A percentile compares a stretch with the other conserved stretches of the same genome.
phyloP scores from a whole-genome alignment of 768 basidiomycete species.

The Suillus brevipes region DNA sequence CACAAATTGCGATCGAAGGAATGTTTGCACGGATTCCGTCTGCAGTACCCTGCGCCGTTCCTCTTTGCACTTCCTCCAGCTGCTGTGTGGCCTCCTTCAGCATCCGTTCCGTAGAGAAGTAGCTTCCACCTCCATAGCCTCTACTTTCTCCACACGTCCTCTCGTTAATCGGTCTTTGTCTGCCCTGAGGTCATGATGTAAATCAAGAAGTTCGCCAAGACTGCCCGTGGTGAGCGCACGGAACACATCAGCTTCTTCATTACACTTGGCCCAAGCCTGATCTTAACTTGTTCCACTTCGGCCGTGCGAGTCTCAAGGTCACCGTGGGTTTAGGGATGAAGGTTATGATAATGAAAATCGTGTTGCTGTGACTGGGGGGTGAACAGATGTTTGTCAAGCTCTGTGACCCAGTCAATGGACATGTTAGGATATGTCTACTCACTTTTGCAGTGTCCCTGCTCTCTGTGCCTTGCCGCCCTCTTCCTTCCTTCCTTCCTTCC shows the following conservation, averaged over 20 bases:
- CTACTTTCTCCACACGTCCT: conserved; percentile 79
- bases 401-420: too few species aligned
- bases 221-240: conserved; percentile 83
- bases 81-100: conserved; percentile 75
- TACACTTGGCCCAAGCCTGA: conserved; percentile 80
- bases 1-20: conserved; percentile 70
- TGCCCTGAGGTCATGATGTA: conserved; percentile 79
- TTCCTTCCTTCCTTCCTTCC: too few species aligned
- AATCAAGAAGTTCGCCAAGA: conserved; percentile 84
- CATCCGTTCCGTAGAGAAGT: conserved; percentile 75
- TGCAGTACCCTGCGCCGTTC: conserved; percentile 68
- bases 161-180: conserved; percentile 78
- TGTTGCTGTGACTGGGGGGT: too few species aligned
- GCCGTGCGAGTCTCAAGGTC: conserved; percentile 76
- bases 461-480: too few species aligned
- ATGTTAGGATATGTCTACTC: too few species aligned
- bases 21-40: conserved; percentile 61
- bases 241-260: conserved; percentile 91
- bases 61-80: conserved; percentile 66
- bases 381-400: too few species aligned
- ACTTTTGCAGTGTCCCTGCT: too few species aligned
- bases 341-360: too few species aligned
- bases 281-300: conserved; percentile 70
- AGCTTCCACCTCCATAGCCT: conserved; percentile 77
- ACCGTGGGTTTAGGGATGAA: too few species aligned